Evolutionary conservation across 192 early-diverging fungal genomes (phyloP), one percentile per base, ranked within the genome.

Genomic region (Podila verticillata): DNA sequence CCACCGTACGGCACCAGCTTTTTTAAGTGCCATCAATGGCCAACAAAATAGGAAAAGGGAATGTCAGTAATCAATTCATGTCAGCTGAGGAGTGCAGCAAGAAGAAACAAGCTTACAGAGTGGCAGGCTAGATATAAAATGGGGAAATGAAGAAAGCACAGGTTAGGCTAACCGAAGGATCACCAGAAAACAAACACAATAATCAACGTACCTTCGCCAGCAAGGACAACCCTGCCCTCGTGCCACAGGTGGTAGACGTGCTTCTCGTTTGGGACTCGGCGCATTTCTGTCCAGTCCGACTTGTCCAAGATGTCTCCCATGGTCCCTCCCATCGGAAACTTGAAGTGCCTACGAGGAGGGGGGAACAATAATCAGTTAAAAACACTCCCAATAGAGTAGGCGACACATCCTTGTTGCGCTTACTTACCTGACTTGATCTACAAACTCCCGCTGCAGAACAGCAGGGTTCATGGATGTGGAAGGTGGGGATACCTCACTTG

Each of bases 351-450:
- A 36, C 5, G 29, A 60, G 22, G n/a, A 19, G 59, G 59, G 24
- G 30, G 24, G 7, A 7, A 19, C 6, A 15, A 60, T 7, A 34
- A 29, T 30, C 17, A 29, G 59, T 60, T 31, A 15, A 60, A n/a
- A n/a, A n/a, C n/a, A n/a, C n/a, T n/a, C 5, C 9, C 29, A 10
- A 62, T 39, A n/a, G 9, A n/a, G 39, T 19, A 44, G 9, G 19
- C 0, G 8, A 60, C 8, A 20, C 30, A 34, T 5, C 32, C 24
- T 62, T 44, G 4, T 7, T 20, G 8, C 61, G 39, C 3, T 4
- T 47, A 19, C 54, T 67, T 67, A 20, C 65, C 65, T 54, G 51
- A 67, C 65, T 54, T 67, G 49, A 35, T 67, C 51, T 7, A 67
- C n/a, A 19, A 67, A 57, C 15, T 36, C 65, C 36, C 56, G 65